These are phyloP conservation scores for Macadamia tetraphylla DNA, from an alignment of 164 flowering plant genomes.

Conservation along the genomic window DNA sequence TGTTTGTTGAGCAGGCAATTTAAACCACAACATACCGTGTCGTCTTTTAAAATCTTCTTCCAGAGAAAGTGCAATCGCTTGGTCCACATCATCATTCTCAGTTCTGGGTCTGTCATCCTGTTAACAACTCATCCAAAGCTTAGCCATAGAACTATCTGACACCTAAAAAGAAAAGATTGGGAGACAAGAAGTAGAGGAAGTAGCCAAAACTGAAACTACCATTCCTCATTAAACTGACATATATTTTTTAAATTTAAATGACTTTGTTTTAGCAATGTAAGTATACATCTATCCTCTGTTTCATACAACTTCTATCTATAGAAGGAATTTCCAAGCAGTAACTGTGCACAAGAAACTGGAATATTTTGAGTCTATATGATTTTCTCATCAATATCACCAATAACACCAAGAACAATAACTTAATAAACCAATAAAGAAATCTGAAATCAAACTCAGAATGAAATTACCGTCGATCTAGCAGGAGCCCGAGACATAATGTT, in stretches of 20 bases:
- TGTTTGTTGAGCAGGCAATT: not conserved
- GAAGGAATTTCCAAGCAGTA: too few species aligned
- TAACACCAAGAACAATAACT: not conserved
- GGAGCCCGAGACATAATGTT: conserved; percentile 71
- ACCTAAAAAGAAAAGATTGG: not conserved
- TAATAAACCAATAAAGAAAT: not conserved
- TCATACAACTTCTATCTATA: too few species aligned
- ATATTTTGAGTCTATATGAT: not conserved
- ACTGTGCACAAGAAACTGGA: too few species aligned
- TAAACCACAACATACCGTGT: conserved; percentile 35
- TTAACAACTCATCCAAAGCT: not conserved
- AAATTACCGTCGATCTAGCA: conserved; percentile 48
- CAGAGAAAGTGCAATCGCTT: conserved; percentile 59
- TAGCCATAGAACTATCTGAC: conserved; percentile 5
- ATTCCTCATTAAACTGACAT: too few species aligned
- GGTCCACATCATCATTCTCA: conserved; percentile 27
- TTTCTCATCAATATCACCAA: not conserved
- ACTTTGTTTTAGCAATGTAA: too few species aligned
- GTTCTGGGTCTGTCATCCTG: conserved; percentile 25
- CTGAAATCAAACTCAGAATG: not conserved
- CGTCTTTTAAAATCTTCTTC: conserved; percentile 58
- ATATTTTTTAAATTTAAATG: too few species aligned
- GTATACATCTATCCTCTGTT: too few species aligned
- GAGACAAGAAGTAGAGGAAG: not conserved
- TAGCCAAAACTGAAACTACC: not conserved